phyloP scores from a whole-genome alignment of 2,329 filamentous ascomycete genomes.

The Botrytis paeoniae region DNA sequence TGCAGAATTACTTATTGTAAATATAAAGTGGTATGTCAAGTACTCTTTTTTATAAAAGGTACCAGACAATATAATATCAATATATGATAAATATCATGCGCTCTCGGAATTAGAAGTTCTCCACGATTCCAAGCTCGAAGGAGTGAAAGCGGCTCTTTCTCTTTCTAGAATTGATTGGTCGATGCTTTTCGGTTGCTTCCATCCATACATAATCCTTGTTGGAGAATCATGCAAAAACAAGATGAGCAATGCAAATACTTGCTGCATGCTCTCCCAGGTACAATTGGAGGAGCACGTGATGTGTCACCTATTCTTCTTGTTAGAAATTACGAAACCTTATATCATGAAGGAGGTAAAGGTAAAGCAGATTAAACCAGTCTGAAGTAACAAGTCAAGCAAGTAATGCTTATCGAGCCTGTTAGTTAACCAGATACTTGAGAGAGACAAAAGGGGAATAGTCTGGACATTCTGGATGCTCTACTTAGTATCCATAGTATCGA shows the following conservation, averaged over 20 bases:
- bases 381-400: neutral
- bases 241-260: neutral
- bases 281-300: neutral
- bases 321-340: no score
- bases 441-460: neutral
- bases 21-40: neutral
- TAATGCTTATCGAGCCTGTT: neutral
- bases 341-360: neutral
- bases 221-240: neutral
- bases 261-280: neutral
- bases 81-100: conserved; percentile 2
- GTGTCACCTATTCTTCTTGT: neutral
- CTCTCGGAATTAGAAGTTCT: conserved; percentile 7
- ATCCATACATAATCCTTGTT: neutral
- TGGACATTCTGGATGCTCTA: neutral
- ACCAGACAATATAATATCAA: neutral
- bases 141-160: conserved; percentile 9
- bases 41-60: neutral
- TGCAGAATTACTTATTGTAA: neutral
- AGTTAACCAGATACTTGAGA: neutral
- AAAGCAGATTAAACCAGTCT: neutral
- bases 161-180: conserved; percentile 7
- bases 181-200: neutral
- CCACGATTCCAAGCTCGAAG: conserved; percentile 3
- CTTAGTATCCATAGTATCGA: neutral